Evolutionary conservation across 805 yeast genomes (phyloP).

Genomic region (Zygoascus bituminiphila): DNA sequence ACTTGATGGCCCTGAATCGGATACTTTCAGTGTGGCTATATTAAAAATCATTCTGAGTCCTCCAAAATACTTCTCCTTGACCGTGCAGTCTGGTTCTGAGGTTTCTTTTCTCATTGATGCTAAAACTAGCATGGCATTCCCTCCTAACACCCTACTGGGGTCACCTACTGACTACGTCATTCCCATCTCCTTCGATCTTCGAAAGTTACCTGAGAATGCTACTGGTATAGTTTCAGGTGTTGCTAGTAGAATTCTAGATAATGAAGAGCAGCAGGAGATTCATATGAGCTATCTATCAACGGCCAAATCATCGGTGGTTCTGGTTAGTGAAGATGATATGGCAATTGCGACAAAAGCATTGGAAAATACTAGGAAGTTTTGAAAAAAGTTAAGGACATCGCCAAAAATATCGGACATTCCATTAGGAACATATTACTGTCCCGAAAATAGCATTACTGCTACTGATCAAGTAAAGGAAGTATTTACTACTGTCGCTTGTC

Average conservation of each 20-base stretch:
- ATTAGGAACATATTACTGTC: too few species aligned
- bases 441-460: too few species aligned
- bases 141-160: slow-evolving; percentile 47
- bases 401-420: too few species aligned
- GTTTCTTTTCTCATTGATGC: slow-evolving; percentile 24
- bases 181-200: slow-evolving; percentile 50
- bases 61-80: slow-evolving; percentile 25
- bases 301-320: slow-evolving; percentile 50
- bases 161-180: slow-evolving; percentile 47
- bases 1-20: slow-evolving; percentile 30
- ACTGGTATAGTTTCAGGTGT: slow-evolving; percentile 63
- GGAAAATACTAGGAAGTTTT: background rate
- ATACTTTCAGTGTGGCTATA: slow-evolving; percentile 28
- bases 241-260: slow-evolving; percentile 41
- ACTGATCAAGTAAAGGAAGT: too few species aligned
- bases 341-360: slow-evolving; percentile 25
- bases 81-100: slow-evolving; percentile 25
- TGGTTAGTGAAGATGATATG: slow-evolving; percentile 47
- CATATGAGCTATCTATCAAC: slow-evolving; percentile 48
- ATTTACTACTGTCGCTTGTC: too few species aligned
- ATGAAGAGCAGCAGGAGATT: slow-evolving; percentile 30
- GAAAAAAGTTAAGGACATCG: too few species aligned
- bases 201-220: slow-evolving; percentile 46
- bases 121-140: slow-evolving; percentile 27
- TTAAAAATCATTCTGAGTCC: slow-evolving; percentile 30